Percentiles rank a stretch among this genome's conserved stretches.
phyloP scores from a whole-genome alignment of 2,329 filamentous ascomycete genomes.

The Ceratocystis smalleyi region DNA sequence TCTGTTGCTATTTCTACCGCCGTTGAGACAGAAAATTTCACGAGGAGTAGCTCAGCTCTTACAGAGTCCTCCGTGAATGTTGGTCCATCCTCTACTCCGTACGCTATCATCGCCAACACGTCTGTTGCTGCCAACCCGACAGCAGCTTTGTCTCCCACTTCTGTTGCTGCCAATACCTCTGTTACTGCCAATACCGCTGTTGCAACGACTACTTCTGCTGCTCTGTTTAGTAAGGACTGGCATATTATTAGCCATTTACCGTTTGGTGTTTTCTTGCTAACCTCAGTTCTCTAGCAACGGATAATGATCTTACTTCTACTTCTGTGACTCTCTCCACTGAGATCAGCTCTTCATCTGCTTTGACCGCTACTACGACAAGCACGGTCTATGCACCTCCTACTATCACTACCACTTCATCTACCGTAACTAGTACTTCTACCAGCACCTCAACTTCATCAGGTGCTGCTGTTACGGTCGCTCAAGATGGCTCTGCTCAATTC shows the following conservation, averaged over 20 bases:
- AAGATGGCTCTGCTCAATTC: conserved; percentile 30
- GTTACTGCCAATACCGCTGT: background rate
- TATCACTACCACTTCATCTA: background rate
- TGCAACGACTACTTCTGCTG: background rate
- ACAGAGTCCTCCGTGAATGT: background rate
- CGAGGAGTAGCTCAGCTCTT: background rate
- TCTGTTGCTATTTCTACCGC: background rate
- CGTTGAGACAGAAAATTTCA: background rate
- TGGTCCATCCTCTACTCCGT: background rate
- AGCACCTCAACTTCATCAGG: conserved; percentile 5
- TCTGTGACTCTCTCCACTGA: background rate
- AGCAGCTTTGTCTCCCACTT: too few relatives aligned
- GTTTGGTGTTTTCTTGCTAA: background rate
- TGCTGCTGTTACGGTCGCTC: conserved; percentile 28
- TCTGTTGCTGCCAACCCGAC: background rate
- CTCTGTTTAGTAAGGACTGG: background rate
- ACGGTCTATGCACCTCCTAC: background rate
- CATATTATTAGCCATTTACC: background rate
- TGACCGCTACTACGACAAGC: background rate
- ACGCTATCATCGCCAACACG: background rate
- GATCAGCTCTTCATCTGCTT: background rate
- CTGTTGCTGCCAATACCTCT: background rate
- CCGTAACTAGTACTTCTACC: background rate
- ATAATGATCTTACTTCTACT: background rate
- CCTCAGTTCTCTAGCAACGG: background rate